A percentile compares a stretch with the other conserved stretches of the same genome.
These are phyloP conservation scores for Fomitiporia mediterranea DNA, from an alignment of 1,284 basidiomycete species.

Conservation along the genomic window DNA sequence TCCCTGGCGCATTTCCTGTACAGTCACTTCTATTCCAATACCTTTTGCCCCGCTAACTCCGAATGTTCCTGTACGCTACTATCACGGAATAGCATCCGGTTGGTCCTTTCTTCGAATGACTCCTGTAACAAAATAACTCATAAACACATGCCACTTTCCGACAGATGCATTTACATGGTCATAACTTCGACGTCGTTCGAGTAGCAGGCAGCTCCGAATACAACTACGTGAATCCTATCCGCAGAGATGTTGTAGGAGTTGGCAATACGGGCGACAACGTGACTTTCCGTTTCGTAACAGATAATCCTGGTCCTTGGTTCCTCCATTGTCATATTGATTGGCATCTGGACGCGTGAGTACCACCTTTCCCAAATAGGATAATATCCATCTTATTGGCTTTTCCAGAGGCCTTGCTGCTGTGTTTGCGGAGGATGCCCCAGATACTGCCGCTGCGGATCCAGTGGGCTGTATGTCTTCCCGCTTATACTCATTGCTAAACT, in stretches of 20 bases:
- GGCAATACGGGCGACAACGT: conserved; percentile 30
- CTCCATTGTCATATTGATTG: conserved; percentile 21
- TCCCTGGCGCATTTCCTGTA: conserved; percentile 25
- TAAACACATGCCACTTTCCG: no score
- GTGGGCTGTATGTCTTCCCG: conserved; percentile 7
- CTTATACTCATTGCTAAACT: neutral
- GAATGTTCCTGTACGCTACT: neutral
- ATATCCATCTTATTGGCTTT: neutral
- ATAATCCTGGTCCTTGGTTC: conserved; percentile 20
- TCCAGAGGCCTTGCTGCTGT: conserved; percentile 17
- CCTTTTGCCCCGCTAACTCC: neutral
- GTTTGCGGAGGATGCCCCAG: conserved; percentile 17
- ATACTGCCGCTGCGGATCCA: conserved; percentile 9
- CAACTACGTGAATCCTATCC: conserved; percentile 32
- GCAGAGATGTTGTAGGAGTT: conserved; percentile 31
- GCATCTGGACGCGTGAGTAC: conserved; percentile 20
- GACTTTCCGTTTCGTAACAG: conserved; percentile 27
- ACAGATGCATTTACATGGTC: conserved; percentile 19
- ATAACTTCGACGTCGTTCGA: conserved; percentile 30
- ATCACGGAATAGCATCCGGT: neutral
- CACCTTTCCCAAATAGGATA: neutral
- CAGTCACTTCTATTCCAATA: no score
- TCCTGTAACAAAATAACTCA: conserved; percentile 34
- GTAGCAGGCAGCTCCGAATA: conserved; percentile 26
- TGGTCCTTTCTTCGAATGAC: conserved; percentile 28